A percentile compares a stretch with the other conserved stretches of the same genome.
phyloP scores from a whole-genome alignment of 768 basidiomycete species.

The Lentinula sp. region DNA sequence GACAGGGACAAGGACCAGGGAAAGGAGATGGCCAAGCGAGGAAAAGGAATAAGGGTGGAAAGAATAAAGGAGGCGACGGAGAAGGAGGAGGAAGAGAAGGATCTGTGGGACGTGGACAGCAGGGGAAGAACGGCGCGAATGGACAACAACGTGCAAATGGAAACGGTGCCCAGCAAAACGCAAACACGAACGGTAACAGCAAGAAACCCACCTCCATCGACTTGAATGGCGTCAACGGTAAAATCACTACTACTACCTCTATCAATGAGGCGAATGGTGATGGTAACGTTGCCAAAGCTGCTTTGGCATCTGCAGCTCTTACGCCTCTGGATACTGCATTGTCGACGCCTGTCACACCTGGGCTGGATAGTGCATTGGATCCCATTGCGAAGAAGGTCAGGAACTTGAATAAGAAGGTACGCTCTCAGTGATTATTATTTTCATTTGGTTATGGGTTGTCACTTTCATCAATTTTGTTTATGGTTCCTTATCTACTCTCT shows the following conservation, averaged over 20 bases:
- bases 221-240: not conserved
- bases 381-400: conserved; percentile 87
- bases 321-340: conserved; percentile 11
- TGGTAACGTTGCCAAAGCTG: not conserved
- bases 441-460: no score
- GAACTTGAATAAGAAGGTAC: conserved; percentile 92
- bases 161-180: no score
- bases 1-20: conserved; percentile 14
- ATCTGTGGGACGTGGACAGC: conserved; percentile 14
- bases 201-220: conserved; percentile 9
- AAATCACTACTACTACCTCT: not conserved
- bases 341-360: conserved; percentile 48
- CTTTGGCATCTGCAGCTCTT: not conserved
- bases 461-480: no score
- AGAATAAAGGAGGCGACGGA: conserved; percentile 21
- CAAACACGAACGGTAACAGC: conserved; percentile 10
- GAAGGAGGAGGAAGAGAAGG: conserved; percentile 15
- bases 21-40: conserved; percentile 5
- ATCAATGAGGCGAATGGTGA: conserved; percentile 5
- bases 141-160: conserved; percentile 9
- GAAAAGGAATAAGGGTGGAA: conserved; percentile 26
- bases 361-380: conserved; percentile 57
- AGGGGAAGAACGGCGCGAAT: conserved; percentile 24
- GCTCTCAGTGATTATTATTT: no score
- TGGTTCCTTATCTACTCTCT: no score